phyloP scores from a whole-genome alignment of 768 basidiomycete species.

The Termitomyces sp. region DNA sequence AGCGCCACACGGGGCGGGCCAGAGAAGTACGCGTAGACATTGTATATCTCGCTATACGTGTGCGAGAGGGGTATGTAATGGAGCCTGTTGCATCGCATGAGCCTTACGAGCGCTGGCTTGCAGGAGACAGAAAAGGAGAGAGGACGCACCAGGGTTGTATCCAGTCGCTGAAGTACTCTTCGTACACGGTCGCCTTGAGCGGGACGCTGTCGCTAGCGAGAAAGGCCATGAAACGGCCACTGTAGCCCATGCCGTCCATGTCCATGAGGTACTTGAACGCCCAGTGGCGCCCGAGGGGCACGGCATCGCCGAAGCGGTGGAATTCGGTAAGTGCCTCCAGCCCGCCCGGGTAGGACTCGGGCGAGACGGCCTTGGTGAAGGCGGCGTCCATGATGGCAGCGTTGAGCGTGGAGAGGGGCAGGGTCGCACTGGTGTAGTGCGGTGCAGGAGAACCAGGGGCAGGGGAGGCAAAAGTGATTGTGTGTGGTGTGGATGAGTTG shows the following conservation, averaged over 20 bases:
- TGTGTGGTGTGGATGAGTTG: conserved; percentile 43
- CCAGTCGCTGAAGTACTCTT: conserved; percentile 90
- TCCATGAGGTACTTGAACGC: conserved; percentile 90
- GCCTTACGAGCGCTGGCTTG: not conserved
- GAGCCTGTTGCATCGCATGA: conserved; percentile 51
- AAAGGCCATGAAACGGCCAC: conserved; percentile 81
- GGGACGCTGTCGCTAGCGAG: conserved; percentile 85
- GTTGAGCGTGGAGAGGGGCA: conserved; percentile 61
- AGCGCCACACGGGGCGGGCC: conserved; percentile 65
- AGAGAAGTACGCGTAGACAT: conserved; percentile 89
- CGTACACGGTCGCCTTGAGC: conserved; percentile 86
- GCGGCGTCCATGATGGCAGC: conserved; percentile 75
- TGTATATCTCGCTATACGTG: conserved; percentile 88
- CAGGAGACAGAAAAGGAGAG: not conserved
- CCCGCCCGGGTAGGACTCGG: conserved; percentile 71
- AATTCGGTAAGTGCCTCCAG: conserved; percentile 52
- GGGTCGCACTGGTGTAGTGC: conserved; percentile 54
- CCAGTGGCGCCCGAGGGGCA: conserved; percentile 89
- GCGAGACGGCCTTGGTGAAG: conserved; percentile 74
- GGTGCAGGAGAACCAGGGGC: conserved; percentile 56
- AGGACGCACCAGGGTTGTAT: conserved; percentile 69
- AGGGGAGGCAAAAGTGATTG: conserved; percentile 68
- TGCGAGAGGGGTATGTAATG: conserved; percentile 92
- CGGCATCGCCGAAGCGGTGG: conserved; percentile 69
- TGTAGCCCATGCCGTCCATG: conserved; percentile 94